Conservation (phyloP, 495 filamentous ascomycete genomes). For the Penicillium antarcticum region DNA sequence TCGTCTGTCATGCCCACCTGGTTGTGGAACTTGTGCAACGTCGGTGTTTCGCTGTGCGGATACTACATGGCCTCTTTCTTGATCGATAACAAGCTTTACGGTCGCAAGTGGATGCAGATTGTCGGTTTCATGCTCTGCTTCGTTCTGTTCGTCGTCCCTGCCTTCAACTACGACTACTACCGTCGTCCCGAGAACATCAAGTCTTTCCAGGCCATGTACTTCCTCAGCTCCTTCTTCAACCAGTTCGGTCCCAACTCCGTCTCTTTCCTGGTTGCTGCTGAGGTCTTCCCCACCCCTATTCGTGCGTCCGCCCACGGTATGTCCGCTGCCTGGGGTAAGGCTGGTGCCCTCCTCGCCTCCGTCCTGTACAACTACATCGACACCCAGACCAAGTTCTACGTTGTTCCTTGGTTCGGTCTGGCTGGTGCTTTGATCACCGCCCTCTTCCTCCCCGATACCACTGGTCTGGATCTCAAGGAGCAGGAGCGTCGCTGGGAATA, state of each 20-base stretch:
- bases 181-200: conserved; percentile 60
- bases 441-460: conserved; percentile 87
- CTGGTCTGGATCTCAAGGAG: conserved; percentile 88
- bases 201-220: conserved; percentile 89
- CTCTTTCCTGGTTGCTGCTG: conserved; percentile 87
- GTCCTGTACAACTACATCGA: conserved; percentile 88
- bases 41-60: conserved; percentile 73
- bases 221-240: conserved; percentile 91
- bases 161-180: conserved; percentile 81
- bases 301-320: conserved; percentile 89
- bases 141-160: conserved; percentile 81
- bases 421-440: conserved; percentile 72
- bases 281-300: conserved; percentile 86
- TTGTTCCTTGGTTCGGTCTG: conserved; percentile 90
- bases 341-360: conserved; percentile 77
- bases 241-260: conserved; percentile 92
- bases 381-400: conserved; percentile 72
- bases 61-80: conserved; percentile 80
- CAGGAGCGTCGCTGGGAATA: conserved; percentile 85
- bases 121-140: conserved; percentile 84
- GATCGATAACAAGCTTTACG: conserved; percentile 90
- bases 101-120: conserved; percentile 89
- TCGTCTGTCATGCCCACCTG: conserved; percentile 73
- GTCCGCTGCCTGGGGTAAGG: conserved; percentile 78
- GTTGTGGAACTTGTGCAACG: conserved; percentile 88